Percentiles rank a stretch among this genome's conserved stretches.
These are phyloP conservation scores for Pseudogymnoascus sp. DNA, from an alignment of 2,329 filamentous ascomycete species.

Conservation along the genomic window DNA sequence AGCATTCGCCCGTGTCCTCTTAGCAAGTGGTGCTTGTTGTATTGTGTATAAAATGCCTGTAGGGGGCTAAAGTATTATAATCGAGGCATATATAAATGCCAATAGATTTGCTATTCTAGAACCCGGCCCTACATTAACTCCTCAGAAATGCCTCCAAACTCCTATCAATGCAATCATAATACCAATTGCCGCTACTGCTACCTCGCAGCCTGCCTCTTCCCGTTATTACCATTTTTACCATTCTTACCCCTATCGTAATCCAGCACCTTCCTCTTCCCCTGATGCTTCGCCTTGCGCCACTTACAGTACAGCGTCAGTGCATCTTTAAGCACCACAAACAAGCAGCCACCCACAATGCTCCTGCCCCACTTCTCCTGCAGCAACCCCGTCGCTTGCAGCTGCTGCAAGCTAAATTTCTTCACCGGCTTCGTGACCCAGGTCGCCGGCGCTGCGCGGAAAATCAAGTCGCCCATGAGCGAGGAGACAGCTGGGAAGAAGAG, in stretches of 20 bases:
- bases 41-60: not conserved
- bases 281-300: conserved; percentile 50
- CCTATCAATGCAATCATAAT: not conserved
- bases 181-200: not conserved
- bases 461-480: conserved; percentile 64
- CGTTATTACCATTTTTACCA: not conserved
- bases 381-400: conserved; percentile 48
- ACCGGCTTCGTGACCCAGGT: conserved; percentile 50
- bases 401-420: conserved; percentile 17
- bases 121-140: not conserved
- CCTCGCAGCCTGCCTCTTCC: not conserved
- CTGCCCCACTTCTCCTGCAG: conserved; percentile 82
- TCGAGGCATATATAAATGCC: not conserved
- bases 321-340: conserved; percentile 79
- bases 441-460: conserved; percentile 59
- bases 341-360: conserved; percentile 77
- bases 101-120: not conserved
- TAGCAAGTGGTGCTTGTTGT: not conserved
- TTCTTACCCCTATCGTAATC: conserved; percentile 18
- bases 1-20: not conserved
- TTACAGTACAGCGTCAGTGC: conserved; percentile 53
- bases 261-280: conserved; percentile 42
- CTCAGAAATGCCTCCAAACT: not conserved
- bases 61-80: not conserved
- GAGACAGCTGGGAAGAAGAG: conserved; percentile 78